Evolutionary conservation across 2,329 filamentous ascomycete genomes (phyloP), one percentile per base, ranked within the genome.

Genomic region (Epichloe sp.): DNA sequence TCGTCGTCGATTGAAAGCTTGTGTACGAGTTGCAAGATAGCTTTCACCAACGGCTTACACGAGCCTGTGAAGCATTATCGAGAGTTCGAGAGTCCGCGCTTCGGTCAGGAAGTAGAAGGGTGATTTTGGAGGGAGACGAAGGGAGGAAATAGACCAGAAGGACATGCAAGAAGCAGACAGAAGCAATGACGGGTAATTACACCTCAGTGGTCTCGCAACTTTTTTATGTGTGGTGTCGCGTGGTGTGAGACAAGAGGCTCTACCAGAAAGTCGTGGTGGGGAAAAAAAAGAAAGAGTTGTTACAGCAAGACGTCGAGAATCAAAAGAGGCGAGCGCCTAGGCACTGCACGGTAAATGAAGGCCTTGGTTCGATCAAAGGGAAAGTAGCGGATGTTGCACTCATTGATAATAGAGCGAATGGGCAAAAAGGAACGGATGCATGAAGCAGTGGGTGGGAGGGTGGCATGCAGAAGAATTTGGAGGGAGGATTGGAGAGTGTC

Each of bases 31-130:
- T 55, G 51, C 57, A 55, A 53, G 52, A 51, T 52, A 50, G 43
- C 54, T 54, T 55, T 58, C 44, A 52, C 53, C 53, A 52, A 51
- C 51, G 46, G 45, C 54, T 50, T 52, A 52, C 38, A 50, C 43
- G 21, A 44, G 54, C 48, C 50, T 51, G 26, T 23, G 40, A 52
- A 55, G 57, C 58, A 60, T 60, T 49, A 51, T 58, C 52, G 38
- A 19, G 41, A 44, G 36, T 34, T 11, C 5, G 41, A 31, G 31
- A 43, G 26, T 34, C 36, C 10, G 31, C 26, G 26, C 4, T 46
- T 12, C 14, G n/a, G 15, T 36, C 26, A 19, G 19, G 42, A 42
- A 43, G n/a, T 35, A 36, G 38, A n/a, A 21, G 17, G 14, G 19
- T 26, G 5, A 19, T 10, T 34, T n/a, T 37, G 10, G 11, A 47